Percentiles rank a stretch among this genome's conserved stretches.
Evolutionary conservation across 345 rosid species (phyloP).

Genomic region (Anastatica hierochuntica): DNA sequence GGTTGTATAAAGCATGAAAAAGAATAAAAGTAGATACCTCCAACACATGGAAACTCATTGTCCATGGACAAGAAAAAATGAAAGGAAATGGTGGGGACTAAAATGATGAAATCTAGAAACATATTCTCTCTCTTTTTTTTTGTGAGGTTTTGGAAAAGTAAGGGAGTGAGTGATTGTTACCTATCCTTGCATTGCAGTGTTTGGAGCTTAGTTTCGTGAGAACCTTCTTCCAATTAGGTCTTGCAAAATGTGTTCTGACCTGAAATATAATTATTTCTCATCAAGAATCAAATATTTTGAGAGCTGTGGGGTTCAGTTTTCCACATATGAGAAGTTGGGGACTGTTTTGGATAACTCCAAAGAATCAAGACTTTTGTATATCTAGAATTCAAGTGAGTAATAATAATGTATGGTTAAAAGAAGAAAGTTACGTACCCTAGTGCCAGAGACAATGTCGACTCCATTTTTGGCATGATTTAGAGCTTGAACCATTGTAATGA

Average conservation of each 20-base stretch:
- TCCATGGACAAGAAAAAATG: not conserved
- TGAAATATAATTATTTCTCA: slow-evolving; percentile 13
- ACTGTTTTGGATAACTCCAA: slow-evolving; percentile 6
- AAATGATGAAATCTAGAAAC: not conserved
- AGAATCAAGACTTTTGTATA: slow-evolving; percentile 9
- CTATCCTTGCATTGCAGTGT: slow-evolving; percentile 82
- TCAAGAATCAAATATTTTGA: not conserved
- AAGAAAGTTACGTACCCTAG: slow-evolving; percentile 43
- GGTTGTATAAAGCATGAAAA: not conserved
- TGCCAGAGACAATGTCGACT: slow-evolving; percentile 93
- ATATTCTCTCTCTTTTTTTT: not conserved
- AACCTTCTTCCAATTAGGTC: slow-evolving; percentile 95
- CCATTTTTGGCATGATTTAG: slow-evolving; percentile 96
- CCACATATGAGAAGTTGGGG: slow-evolving; percentile 12
- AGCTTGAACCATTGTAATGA: slow-evolving; percentile 97
- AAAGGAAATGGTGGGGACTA: slow-evolving; percentile 2
- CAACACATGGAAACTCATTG: not conserved
- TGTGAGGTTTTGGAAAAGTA: not conserved
- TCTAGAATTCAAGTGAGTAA: too few species aligned
- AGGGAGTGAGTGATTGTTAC: slow-evolving; percentile 27
- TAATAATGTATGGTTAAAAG: not conserved
- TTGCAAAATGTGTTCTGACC: slow-evolving; percentile 96
- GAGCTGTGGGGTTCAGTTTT: slow-evolving; percentile 9
- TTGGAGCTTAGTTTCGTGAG: slow-evolving; percentile 76
- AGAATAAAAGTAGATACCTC: not conserved